Evolutionary conservation across 2,329 filamentous ascomycete genomes (phyloP).

Genomic region (Penicillium sp.): DNA sequence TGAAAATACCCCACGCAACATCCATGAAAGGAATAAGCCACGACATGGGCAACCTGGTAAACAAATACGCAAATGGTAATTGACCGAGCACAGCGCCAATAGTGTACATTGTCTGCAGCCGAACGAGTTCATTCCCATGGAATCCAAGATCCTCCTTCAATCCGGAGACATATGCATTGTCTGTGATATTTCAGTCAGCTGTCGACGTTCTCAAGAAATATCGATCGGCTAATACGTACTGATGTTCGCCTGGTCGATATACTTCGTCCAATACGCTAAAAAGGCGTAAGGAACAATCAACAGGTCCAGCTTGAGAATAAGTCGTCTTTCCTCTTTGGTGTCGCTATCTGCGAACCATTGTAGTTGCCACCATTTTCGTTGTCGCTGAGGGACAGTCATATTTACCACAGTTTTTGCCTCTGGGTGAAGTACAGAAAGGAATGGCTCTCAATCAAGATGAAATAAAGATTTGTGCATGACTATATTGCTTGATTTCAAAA

Average conservation of each 20-base stretch:
- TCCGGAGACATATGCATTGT: conserved; percentile 61
- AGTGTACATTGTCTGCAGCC: conserved; percentile 58
- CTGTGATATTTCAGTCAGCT: conserved; percentile 31
- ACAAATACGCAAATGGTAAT: conserved; percentile 57
- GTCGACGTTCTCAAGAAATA: background rate
- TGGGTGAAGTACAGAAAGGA: background rate
- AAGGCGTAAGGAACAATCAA: conserved; percentile 62
- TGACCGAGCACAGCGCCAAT: conserved; percentile 57
- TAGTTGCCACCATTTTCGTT: conserved; percentile 30
- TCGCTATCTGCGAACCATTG: conserved; percentile 57
- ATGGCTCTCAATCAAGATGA: background rate
- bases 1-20: conserved; percentile 60
- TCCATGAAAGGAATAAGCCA: conserved; percentile 58
- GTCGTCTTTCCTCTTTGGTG: conserved; percentile 53
- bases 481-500: background rate
- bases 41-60: conserved; percentile 52
- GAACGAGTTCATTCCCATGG: conserved; percentile 58
- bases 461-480: background rate
- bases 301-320: conserved; percentile 60
- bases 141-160: conserved; percentile 58
- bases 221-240: conserved; percentile 42
- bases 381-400: conserved; percentile 24
- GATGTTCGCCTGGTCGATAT: conserved; percentile 60
- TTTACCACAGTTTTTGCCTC: background rate
- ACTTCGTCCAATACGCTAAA: conserved; percentile 60